Percentiles rank a stretch among this genome's conserved stretches.
phyloP scores from a whole-genome alignment of 805 yeast species.

The Candida oleophila region DNA sequence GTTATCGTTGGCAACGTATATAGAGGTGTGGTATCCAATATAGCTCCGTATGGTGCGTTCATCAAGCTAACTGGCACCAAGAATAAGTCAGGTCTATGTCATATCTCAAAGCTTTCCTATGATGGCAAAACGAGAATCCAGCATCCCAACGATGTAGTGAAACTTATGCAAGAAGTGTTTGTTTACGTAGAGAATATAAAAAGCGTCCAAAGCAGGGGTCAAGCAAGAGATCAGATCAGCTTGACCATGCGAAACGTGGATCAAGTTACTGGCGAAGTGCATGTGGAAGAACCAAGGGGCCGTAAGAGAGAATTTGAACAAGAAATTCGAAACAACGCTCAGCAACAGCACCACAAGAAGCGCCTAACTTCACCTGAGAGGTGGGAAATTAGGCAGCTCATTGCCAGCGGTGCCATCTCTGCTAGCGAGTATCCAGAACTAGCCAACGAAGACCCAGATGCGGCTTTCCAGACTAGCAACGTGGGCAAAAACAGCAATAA shows the following conservation, averaged over 20 bases:
- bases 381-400: constrained; percentile 86
- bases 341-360: constrained; percentile 14
- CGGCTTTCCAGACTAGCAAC: constrained; percentile 25
- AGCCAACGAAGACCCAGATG: constrained; percentile 24
- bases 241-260: constrained; percentile 71
- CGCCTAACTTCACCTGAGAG: constrained; percentile 80
- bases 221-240: constrained; percentile 38
- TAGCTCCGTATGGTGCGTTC: constrained; percentile 79
- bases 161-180: constrained; percentile 58
- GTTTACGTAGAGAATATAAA: constrained; percentile 50
- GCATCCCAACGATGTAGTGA: constrained; percentile 59
- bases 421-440: constrained; percentile 70
- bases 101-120: constrained; percentile 64
- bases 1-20: constrained; percentile 50
- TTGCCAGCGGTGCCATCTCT: constrained; percentile 72
- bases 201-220: constrained; percentile 25
- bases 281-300: constrained; percentile 18
- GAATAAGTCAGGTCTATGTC: constrained; percentile 64
- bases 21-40: constrained; percentile 57
- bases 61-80: constrained; percentile 42
- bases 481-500: constrained; percentile 9
- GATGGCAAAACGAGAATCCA: constrained; percentile 45
- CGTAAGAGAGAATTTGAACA: constrained; percentile 17
- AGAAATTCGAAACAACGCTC: constrained; percentile 2
- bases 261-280: constrained; percentile 60